Evolutionary conservation across 116 monocot genomes (phyloP).

Genomic region (Zostera marina): DNA sequence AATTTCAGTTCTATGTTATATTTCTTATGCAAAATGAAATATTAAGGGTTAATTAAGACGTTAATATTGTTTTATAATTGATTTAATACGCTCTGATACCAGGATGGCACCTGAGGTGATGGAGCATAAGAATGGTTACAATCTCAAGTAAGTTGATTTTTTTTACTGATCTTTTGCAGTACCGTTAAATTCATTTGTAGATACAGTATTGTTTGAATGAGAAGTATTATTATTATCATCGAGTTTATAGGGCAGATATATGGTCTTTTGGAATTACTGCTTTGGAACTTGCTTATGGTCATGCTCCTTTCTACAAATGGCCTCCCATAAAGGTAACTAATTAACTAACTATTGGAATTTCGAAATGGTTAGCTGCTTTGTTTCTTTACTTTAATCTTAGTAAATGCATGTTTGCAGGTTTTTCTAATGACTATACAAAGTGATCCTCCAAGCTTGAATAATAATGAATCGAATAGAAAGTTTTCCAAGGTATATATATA

Average conservation of each 20-base stretch:
- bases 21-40: too few relatives aligned
- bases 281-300: constrained; percentile 94
- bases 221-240: too few relatives aligned
- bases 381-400: too few relatives aligned
- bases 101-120: constrained; percentile 99
- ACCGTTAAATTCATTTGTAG: too few relatives aligned
- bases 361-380: too few relatives aligned
- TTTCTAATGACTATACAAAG: constrained; percentile 85
- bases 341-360: too few relatives aligned
- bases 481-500: constrained; percentile 81
- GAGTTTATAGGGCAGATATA: constrained; percentile 68
- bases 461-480: constrained; percentile 52
- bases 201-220: background rate
- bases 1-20: background rate
- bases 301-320: constrained; percentile 84
- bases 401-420: constrained; percentile 18
- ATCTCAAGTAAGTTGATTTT: constrained; percentile 52
- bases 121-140: constrained; percentile 70
- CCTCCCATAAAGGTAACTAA: constrained; percentile 73
- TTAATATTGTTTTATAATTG: too few relatives aligned
- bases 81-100: too few relatives aligned
- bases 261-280: constrained; percentile 99
- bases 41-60: too few relatives aligned
- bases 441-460: constrained; percentile 74
- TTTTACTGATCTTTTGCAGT: too few relatives aligned